Conservation (phyloP, 148 eudicot genomes). For the Bassia scoparia region DNA sequence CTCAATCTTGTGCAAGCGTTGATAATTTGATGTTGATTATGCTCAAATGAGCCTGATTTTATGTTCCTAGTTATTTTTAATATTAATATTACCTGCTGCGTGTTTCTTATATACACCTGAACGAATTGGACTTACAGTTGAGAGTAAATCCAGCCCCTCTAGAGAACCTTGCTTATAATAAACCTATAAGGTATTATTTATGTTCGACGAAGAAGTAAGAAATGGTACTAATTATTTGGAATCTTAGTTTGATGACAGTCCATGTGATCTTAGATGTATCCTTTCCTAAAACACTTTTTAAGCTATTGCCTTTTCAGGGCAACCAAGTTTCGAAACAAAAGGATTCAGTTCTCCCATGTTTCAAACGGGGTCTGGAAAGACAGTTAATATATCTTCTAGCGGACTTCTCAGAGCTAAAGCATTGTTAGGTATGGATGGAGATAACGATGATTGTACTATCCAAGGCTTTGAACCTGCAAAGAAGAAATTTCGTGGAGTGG, state of each 20-base stretch:
- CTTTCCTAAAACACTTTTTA: too few species aligned
- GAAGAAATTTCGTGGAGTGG: slow-evolving; percentile 29
- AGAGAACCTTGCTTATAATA: too few species aligned
- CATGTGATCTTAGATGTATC: not conserved
- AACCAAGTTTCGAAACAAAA: slow-evolving; percentile 19
- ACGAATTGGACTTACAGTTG: not conserved
- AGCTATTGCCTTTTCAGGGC: slow-evolving; percentile 33
- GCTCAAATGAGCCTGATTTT: not conserved
- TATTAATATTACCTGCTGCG: not conserved
- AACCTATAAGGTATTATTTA: not conserved
- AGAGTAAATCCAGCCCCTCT: too few species aligned
- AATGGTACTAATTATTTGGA: not conserved
- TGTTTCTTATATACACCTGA: not conserved
- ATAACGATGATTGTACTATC: slow-evolving; percentile 28
- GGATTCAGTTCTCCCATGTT: slow-evolving; percentile 48
- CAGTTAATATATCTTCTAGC: slow-evolving; percentile 59
- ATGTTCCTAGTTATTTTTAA: not conserved
- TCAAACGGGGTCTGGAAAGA: slow-evolving; percentile 87
- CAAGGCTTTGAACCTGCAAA: slow-evolving; percentile 33
- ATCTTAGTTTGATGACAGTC: not conserved
- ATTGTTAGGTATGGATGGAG: slow-evolving; percentile 57
- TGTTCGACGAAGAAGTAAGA: not conserved
- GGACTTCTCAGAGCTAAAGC: slow-evolving; percentile 70
- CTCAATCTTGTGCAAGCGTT: not conserved
- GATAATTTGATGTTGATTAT: not conserved